These are phyloP conservation scores for Ophiocordyceps sinensis DNA, from an alignment of 2,329 filamentous ascomycete genomes.

Conservation along the genomic window DNA sequence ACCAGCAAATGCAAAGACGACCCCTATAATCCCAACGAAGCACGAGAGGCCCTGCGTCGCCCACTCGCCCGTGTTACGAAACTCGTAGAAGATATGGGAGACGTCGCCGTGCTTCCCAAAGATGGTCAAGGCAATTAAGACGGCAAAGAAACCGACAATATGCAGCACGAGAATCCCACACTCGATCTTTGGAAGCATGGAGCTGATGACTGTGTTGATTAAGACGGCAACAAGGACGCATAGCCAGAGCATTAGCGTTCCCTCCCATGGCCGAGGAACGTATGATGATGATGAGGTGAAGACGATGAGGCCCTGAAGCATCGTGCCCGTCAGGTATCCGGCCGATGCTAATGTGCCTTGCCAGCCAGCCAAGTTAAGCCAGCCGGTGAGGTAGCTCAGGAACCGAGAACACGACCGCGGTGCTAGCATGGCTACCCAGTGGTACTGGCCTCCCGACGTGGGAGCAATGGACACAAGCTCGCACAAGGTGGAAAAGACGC, in stretches of 20 bases:
- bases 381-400: conserved; percentile 36
- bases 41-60: conserved; percentile 26
- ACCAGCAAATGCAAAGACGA: conserved; percentile 20
- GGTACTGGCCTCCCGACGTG: conserved; percentile 42
- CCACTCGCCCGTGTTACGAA: conserved; percentile 29
- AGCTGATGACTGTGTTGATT: conserved; percentile 33
- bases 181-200: conserved; percentile 33
- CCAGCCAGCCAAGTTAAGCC: conserved; percentile 36
- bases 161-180: conserved; percentile 34
- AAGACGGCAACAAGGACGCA: conserved; percentile 29
- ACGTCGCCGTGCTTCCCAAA: conserved; percentile 17
- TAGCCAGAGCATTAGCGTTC: conserved; percentile 32
- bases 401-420: conserved; percentile 32
- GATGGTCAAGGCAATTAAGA: conserved; percentile 15
- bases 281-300: conserved; percentile 11
- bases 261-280: conserved; percentile 26
- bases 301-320: conserved; percentile 30
- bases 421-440: conserved; percentile 41
- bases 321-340: conserved; percentile 27
- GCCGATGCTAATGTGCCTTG: conserved; percentile 18
- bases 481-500: conserved; percentile 23
- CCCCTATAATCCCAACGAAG: conserved; percentile 27
- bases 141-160: conserved; percentile 19
- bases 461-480: conserved; percentile 33
- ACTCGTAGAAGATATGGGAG: conserved; percentile 25